A percentile compares a stretch with the other conserved stretches of the same genome.
phyloP scores from a whole-genome alignment of 768 basidiomycete species.

The Naganishia antarctica region DNA sequence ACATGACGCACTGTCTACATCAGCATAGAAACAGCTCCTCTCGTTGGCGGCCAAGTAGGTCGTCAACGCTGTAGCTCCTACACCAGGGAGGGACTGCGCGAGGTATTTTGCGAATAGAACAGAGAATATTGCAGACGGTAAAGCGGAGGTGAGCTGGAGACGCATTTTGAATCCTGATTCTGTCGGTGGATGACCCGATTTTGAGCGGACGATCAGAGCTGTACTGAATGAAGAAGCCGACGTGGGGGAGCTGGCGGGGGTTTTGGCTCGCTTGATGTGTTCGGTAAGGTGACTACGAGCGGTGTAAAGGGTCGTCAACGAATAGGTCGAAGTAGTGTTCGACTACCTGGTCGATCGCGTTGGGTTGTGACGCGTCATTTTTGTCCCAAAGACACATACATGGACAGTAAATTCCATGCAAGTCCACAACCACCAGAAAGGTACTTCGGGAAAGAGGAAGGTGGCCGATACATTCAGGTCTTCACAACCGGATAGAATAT shows the following conservation, averaged over 20 bases:
- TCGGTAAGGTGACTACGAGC: no score
- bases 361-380: background rate
- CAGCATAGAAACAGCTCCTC: conserved; percentile 78
- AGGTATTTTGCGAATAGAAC: background rate
- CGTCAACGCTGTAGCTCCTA: conserved; percentile 45
- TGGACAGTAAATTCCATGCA: no score
- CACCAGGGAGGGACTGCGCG: background rate
- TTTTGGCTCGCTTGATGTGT: no score
- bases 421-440: no score
- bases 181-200: background rate
- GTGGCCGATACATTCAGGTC: no score
- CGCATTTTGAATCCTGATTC: conserved; percentile 3
- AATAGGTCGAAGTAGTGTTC: no score
- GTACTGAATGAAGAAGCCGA: no score
- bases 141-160: background rate
- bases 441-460: no score
- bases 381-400: no score
- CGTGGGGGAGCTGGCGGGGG: no score
- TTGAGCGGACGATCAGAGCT: background rate
- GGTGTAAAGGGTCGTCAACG: no score
- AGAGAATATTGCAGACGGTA: background rate
- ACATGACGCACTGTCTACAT: conserved; percentile 62
- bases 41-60: conserved; percentile 49
- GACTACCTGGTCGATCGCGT: no score
- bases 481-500: background rate